These are phyloP conservation scores for Picochlorum sp. DNA, from an alignment of 139 green algal species.

Conservation along the genomic window DNA sequence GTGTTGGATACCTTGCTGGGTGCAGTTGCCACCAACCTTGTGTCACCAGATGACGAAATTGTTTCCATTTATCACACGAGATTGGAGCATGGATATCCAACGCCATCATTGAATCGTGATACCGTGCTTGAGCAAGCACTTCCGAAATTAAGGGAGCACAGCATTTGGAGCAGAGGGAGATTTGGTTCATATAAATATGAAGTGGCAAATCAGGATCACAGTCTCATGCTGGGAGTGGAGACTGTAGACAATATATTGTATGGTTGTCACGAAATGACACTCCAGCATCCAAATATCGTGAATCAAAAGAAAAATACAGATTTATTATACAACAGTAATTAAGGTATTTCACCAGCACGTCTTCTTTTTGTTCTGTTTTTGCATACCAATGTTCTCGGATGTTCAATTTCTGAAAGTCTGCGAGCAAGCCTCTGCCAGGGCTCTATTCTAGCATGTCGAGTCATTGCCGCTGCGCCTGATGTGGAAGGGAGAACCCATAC, in stretches of 20 bases:
- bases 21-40: constrained; percentile 67
- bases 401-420: constrained; percentile 13
- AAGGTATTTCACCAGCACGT: not conserved
- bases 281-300: constrained; percentile 74
- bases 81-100: constrained; percentile 84
- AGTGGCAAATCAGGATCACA: constrained; percentile 87
- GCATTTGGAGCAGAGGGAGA: constrained; percentile 76
- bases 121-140: constrained; percentile 71
- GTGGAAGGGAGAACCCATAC: constrained; percentile 59
- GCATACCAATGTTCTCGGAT: not conserved
- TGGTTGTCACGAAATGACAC: constrained; percentile 74
- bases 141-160: constrained; percentile 65
- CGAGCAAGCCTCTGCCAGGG: constrained; percentile 43
- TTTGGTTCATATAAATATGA: constrained; percentile 93
- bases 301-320: constrained; percentile 72
- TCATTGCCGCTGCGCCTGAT: constrained; percentile 54
- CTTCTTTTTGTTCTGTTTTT: not conserved
- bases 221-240: constrained; percentile 85
- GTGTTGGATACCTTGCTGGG: constrained; percentile 69
- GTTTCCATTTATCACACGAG: constrained; percentile 78
- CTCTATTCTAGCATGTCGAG: constrained; percentile 30
- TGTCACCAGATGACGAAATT: constrained; percentile 50
- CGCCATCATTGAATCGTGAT: constrained; percentile 66
- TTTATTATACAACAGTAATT: constrained; percentile 37
- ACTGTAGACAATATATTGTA: constrained; percentile 79